Evolutionary conservation across 345 rosid genomes (phyloP).

Genomic region (Psidium friedrichsthalianum): DNA sequence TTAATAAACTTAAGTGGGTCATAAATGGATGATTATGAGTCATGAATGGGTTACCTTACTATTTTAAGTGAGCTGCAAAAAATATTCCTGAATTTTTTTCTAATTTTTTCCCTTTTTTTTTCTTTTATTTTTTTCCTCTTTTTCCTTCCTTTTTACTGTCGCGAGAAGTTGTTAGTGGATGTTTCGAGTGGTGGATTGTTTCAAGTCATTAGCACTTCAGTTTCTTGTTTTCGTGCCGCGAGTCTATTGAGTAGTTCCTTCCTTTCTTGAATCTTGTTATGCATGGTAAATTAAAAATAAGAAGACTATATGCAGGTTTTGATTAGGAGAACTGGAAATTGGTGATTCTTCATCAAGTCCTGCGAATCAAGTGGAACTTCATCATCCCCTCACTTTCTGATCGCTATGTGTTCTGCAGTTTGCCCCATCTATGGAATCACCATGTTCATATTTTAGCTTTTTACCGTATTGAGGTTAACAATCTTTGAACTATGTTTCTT

Average conservation of each 20-base stretch:
- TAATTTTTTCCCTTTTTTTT: no score
- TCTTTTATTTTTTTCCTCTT: not conserved
- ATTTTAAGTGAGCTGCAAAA: no score
- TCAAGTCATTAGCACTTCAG: not conserved
- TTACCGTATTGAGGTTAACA: not conserved
- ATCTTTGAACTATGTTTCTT: not conserved
- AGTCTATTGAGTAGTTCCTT: not conserved
- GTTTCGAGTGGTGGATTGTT: not conserved
- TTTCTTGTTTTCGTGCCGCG: not conserved
- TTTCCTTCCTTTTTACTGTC: not conserved
- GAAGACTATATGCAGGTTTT: not conserved
- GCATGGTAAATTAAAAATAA: not conserved
- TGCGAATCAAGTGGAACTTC: not conserved
- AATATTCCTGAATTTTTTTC: no score
- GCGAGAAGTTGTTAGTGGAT: not conserved
- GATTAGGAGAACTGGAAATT: not conserved
- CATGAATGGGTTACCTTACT: no score
- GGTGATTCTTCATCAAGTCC: not conserved
- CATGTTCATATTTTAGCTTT: not conserved
- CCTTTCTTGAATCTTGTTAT: not conserved
- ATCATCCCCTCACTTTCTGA: not conserved
- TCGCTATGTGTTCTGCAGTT: not conserved
- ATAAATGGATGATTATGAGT: no score
- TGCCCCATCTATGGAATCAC: not conserved
- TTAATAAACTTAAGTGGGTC: no score